phyloP scores from a whole-genome alignment of 2,329 filamentous ascomycete genomes.

The Aspergillus arachidicola region DNA sequence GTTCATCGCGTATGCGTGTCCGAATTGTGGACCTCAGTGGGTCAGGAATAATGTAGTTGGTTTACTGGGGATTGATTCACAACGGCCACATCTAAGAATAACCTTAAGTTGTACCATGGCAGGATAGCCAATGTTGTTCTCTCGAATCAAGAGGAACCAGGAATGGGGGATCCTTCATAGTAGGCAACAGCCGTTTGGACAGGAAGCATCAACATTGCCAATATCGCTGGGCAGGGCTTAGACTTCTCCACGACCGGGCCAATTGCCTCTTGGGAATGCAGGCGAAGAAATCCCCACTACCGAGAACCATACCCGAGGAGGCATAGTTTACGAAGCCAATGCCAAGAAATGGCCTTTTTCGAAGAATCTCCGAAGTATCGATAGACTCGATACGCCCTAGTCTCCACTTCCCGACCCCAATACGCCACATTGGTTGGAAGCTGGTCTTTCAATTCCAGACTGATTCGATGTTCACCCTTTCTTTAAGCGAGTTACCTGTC shows the following conservation, averaged over 20 bases:
- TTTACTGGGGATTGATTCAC: neutral
- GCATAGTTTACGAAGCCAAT: conserved; percentile 1
- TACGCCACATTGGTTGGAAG: neutral
- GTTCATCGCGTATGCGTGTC: neutral
- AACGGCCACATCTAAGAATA: neutral
- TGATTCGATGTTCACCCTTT: neutral
- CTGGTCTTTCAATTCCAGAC: neutral
- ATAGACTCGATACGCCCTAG: neutral
- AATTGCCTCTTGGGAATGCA: neutral
- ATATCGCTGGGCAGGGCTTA: neutral
- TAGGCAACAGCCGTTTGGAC: neutral
- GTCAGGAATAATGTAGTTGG: neutral
- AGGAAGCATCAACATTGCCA: neutral
- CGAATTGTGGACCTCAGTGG: neutral
- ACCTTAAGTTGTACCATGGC: neutral
- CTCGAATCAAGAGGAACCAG: neutral
- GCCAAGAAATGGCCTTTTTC: neutral
- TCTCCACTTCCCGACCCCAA: neutral
- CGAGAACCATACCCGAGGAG: neutral
- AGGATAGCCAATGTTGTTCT: neutral
- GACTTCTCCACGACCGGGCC: neutral
- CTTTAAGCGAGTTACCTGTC: neutral
- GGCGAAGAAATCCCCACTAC: neutral
- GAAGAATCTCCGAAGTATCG: neutral
- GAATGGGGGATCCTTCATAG: neutral